Evolutionary conservation across 1,139 yeast genomes (phyloP).

Genomic region (Pichia sorboxylosa): DNA sequence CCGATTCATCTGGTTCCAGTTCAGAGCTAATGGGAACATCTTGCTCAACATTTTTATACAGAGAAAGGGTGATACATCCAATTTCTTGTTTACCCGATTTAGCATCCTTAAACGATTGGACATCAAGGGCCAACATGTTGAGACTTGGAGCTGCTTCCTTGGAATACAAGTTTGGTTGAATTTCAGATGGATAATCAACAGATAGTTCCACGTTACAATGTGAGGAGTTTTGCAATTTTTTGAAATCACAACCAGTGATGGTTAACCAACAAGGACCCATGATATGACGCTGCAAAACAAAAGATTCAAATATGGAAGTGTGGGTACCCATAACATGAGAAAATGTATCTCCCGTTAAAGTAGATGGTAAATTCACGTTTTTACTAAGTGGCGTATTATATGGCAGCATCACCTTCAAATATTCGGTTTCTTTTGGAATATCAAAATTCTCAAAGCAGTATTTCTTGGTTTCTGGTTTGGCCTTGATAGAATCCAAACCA

Average conservation of each 20-base stretch:
- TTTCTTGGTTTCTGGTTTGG: constrained; percentile 63
- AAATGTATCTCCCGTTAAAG: constrained; percentile 66
- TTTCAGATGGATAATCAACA: constrained; percentile 36
- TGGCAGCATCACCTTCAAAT: constrained; percentile 70
- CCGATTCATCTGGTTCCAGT: constrained; percentile 40
- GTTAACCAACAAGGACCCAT: constrained; percentile 99
- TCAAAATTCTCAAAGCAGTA: constrained; percentile 83
- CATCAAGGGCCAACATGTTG: constrained; percentile 62
- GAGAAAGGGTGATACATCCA: constrained; percentile 68
- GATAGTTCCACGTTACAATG: constrained; percentile 74
- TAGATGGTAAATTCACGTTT: constrained; percentile 43
- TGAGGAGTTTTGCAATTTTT: constrained; percentile 51
- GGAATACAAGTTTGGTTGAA: constrained; percentile 34
- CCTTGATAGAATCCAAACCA: constrained; percentile 50
- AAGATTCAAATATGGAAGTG: constrained; percentile 68
- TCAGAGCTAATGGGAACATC: constrained; percentile 57
- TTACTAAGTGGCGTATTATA: constrained; percentile 46
- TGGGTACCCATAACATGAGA: constrained; percentile 71
- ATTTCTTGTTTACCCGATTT: constrained; percentile 74
- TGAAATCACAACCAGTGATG: constrained; percentile 51
- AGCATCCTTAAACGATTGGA: constrained; percentile 69
- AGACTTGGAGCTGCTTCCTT: constrained; percentile 47
- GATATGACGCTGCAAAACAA: constrained; percentile 68
- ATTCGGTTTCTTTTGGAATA: constrained; percentile 71
- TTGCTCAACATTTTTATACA: constrained; percentile 54